phyloP scores from a whole-genome alignment of 331 rosid species.

The Saraca asoca region DNA sequence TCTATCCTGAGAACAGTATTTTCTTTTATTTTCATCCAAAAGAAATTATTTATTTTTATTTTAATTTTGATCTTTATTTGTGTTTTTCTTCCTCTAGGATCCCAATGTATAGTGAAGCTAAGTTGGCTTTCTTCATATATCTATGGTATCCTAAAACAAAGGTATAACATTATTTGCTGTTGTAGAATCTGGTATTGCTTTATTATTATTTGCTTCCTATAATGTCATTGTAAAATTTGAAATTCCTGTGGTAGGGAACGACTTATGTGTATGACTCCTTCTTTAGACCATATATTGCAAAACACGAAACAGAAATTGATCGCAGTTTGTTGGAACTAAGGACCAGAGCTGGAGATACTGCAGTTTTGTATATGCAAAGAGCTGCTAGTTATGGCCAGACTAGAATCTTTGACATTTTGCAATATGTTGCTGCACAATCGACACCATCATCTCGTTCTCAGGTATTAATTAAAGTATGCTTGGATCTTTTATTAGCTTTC shows the following conservation, averaged over 20 bases:
- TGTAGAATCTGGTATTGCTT: conserved; percentile 24
- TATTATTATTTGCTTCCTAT: conserved; percentile 15
- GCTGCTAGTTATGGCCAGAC: conserved; percentile 93
- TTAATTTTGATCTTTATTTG: conserved; percentile 15
- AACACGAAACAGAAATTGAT: conserved; percentile 97
- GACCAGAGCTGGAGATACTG: conserved; percentile 88
- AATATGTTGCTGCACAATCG: conserved; percentile 90
- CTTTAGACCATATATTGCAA: conserved; percentile 90
- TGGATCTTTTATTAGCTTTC: not conserved
- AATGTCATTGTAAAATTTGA: conserved; percentile 20
- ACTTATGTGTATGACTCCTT: conserved; percentile 92
- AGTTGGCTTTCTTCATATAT: conserved; percentile 84
- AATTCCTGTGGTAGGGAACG: conserved; percentile 68
- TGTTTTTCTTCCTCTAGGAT: conserved; percentile 65
- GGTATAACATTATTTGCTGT: conserved; percentile 47
- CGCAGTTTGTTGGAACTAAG: conserved; percentile 81
- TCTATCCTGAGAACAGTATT: conserved; percentile 34
- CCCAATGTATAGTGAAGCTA: conserved; percentile 98
- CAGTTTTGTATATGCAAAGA: conserved; percentile 83
- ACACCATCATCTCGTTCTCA: conserved; percentile 77
- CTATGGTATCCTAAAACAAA: conserved; percentile 94
- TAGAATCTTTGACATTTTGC: conserved; percentile 78
- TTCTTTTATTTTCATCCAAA: conserved; percentile 3
- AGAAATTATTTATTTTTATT: not conserved
- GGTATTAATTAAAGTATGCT: conserved; percentile 51